These are phyloP conservation scores for Dryas integrifolia DNA, from an alignment of 331 rosid species.

Conservation along the genomic window DNA sequence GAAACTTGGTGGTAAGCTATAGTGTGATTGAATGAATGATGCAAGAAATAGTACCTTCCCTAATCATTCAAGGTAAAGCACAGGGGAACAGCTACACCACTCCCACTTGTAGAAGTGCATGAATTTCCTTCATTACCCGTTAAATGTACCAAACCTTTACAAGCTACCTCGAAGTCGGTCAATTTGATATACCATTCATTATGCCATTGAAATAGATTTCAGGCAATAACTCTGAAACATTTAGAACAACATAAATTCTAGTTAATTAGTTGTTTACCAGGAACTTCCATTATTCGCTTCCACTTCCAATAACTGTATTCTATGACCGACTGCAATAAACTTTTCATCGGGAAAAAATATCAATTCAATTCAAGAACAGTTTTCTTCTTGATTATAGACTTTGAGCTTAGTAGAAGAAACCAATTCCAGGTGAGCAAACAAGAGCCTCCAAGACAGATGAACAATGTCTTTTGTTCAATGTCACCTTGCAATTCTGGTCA, in stretches of 20 bases:
- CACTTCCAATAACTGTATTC: neutral
- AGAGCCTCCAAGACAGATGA: neutral
- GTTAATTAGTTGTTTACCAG: neutral
- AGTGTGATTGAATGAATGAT: neutral
- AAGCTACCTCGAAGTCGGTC: neutral
- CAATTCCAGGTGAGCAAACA: neutral
- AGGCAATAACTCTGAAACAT: neutral
- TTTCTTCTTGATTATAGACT: neutral
- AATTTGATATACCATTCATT: neutral
- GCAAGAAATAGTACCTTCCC: neutral
- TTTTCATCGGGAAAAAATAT: neutral
- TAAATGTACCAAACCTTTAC: neutral
- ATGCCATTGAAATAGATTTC: neutral
- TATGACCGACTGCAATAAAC: neutral
- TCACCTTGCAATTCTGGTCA: slow-evolving; percentile 13
- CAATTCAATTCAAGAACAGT: neutral
- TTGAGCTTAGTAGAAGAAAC: slow-evolving; percentile 12
- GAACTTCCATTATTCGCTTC: neutral
- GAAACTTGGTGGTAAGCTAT: too few relatives aligned
- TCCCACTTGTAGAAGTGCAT: neutral
- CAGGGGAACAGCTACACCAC: too few relatives aligned
- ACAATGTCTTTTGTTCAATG: neutral
- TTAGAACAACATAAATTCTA: neutral
- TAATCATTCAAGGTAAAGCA: too few relatives aligned
- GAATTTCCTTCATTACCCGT: neutral